Evolutionary conservation across 805 yeast species (phyloP).

Genomic region (Jamesozyma lodderae): DNA sequence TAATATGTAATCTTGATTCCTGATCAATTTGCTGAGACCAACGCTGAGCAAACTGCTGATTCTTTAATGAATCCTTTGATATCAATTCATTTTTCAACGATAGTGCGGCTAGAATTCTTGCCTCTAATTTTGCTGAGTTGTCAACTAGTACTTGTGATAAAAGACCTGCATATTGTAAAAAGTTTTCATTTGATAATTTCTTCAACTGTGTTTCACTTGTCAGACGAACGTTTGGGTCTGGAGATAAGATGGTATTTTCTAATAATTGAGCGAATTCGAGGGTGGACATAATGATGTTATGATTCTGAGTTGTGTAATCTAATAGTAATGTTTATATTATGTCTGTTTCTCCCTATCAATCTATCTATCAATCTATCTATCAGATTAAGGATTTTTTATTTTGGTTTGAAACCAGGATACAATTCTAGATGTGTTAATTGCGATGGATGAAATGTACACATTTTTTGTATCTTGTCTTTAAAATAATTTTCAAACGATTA

Average conservation of each 20-base stretch:
- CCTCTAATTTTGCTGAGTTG: slow-evolving; percentile 58
- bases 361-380: no score
- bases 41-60: slow-evolving; percentile 51
- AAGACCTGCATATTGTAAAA: slow-evolving; percentile 60
- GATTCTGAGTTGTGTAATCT: no score
- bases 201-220: slow-evolving; percentile 73
- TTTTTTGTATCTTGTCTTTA: no score
- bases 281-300: slow-evolving; percentile 24
- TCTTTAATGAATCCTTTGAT: slow-evolving; percentile 63
- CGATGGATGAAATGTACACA: no score
- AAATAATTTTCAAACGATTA: no score
- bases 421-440: no score
- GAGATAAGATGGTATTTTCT: slow-evolving; percentile 69
- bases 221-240: slow-evolving; percentile 56
- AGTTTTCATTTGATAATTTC: slow-evolving; percentile 64
- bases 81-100: slow-evolving; percentile 80
- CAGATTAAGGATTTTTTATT: no score
- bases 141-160: slow-evolving; percentile 66
- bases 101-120: slow-evolving; percentile 84
- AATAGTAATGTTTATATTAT: no score
- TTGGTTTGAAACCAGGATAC: no score
- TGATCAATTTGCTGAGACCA: slow-evolving; percentile 57
- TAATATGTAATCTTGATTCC: slow-evolving; percentile 52
- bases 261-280: slow-evolving; percentile 57
- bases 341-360: no score